Evolutionary conservation across 148 eudicot species (phyloP).

Genomic region (Nyssa sinensis): DNA sequence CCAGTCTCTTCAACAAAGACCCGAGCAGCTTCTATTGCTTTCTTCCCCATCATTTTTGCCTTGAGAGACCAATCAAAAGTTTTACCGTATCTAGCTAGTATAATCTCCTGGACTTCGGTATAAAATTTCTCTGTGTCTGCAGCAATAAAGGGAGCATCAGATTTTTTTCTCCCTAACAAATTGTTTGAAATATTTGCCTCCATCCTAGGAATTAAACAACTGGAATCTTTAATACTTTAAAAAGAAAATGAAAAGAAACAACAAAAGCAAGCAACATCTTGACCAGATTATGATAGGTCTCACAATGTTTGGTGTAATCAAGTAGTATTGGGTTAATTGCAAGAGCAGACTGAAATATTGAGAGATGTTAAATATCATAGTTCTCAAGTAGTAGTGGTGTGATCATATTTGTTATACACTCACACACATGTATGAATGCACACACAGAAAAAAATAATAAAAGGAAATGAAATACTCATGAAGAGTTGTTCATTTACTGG

Average conservation of each 20-base stretch:
- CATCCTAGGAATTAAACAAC: not conserved
- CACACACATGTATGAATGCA: no score
- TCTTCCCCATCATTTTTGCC: conserved; percentile 98
- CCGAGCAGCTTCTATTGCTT: conserved; percentile 91
- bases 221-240: not conserved
- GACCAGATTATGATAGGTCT: not conserved
- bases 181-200: not conserved
- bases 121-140: conserved; percentile 93
- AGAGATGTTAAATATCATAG: not conserved
- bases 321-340: not conserved
- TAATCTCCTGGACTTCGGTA: conserved; percentile 82
- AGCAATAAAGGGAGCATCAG: conserved; percentile 15
- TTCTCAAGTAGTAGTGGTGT: no score
- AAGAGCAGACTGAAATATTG: not conserved
- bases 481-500: no score
- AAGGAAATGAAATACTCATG: no score
- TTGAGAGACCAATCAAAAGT: conserved; percentile 97
- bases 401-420: no score
- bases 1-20: conserved; percentile 92
- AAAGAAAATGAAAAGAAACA: not conserved
- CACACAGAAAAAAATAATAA: no score
- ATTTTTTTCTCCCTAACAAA: not conserved
- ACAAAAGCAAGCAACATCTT: not conserved
- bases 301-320: not conserved
- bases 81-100: conserved; percentile 82